Evolutionary conservation across 2,329 filamentous ascomycete species (phyloP).

Genomic region (Colletotrichum zoysiae): DNA sequence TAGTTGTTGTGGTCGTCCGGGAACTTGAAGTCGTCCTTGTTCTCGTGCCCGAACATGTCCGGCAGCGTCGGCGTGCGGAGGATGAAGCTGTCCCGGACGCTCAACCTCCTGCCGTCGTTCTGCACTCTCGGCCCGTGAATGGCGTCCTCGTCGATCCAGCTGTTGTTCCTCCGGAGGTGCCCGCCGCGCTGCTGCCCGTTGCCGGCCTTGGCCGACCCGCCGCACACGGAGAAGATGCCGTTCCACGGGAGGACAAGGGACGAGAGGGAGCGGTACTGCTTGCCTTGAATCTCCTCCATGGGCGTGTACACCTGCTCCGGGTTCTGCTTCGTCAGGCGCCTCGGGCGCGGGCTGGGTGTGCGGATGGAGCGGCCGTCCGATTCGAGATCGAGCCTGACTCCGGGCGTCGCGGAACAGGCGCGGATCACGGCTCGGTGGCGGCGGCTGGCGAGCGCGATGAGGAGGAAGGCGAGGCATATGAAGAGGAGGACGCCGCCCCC

Average conservation of each 20-base stretch:
- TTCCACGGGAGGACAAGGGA: slow-evolving; percentile 41
- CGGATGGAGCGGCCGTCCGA: slow-evolving; percentile 16
- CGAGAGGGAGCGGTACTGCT: slow-evolving; percentile 21
- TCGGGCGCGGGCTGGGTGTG: slow-evolving; percentile 36
- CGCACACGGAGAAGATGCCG: slow-evolving; percentile 48
- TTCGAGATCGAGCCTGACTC: slow-evolving; percentile 10
- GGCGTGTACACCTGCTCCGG: slow-evolving; percentile 18
- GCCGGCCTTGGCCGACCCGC: slow-evolving; percentile 4
- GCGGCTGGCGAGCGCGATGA: slow-evolving; percentile 55
- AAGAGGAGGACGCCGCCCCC: slow-evolving; percentile 62
- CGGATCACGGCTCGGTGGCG: slow-evolving; percentile 44
- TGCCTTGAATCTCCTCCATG: slow-evolving; percentile 31
- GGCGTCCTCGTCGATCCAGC: slow-evolving; percentile 65
- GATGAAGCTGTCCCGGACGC: slow-evolving; percentile 48
- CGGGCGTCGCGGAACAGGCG: background rate
- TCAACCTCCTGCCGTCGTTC: slow-evolving; percentile 48
- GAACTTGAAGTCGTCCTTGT: slow-evolving; percentile 40
- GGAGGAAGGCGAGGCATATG: slow-evolving; percentile 56
- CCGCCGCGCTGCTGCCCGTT: slow-evolving; percentile 16
- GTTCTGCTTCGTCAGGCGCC: slow-evolving; percentile 28
- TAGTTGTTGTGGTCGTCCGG: slow-evolving; percentile 29
- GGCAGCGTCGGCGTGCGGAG: slow-evolving; percentile 54
- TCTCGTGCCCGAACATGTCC: slow-evolving; percentile 43
- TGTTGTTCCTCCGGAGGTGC: slow-evolving; percentile 40
- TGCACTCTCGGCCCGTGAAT: slow-evolving; percentile 61